Conservation (phyloP, 768 basidiomycete species). For the Serendipita sp. region DNA sequence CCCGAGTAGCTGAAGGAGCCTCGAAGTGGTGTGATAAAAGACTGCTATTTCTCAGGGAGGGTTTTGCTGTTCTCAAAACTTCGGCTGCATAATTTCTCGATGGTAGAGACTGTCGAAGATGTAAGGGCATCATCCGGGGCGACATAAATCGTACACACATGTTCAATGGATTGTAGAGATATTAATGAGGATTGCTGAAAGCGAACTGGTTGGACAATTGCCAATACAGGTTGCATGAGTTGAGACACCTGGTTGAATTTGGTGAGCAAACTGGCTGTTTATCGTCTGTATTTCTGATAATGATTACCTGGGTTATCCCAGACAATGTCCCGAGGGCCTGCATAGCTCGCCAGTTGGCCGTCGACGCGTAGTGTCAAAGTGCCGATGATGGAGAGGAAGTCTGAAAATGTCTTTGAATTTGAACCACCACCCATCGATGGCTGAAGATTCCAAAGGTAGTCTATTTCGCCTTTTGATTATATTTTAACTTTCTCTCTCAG, state of each 20-base stretch:
- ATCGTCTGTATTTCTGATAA: background rate
- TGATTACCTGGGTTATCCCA: background rate
- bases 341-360: background rate
- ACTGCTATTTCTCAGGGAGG: background rate
- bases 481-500: background rate
- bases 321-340: background rate
- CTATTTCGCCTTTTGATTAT: background rate
- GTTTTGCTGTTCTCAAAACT: background rate
- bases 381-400: background rate
- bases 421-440: background rate
- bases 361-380: background rate
- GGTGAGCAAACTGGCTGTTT: background rate
- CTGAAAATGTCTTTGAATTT: background rate
- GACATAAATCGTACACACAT: background rate
- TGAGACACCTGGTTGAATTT: background rate
- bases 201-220: background rate
- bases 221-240: background rate
- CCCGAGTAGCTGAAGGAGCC: background rate
- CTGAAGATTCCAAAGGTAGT: background rate
- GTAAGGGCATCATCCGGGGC: background rate
- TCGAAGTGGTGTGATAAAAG: background rate
- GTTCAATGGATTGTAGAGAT: background rate
- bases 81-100: background rate
- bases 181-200: background rate
- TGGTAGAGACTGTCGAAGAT: background rate